Evolutionary conservation across 495 filamentous ascomycete species (phyloP), one percentile per base, ranked within the genome.

Genomic region (Penicillium daleae): DNA sequence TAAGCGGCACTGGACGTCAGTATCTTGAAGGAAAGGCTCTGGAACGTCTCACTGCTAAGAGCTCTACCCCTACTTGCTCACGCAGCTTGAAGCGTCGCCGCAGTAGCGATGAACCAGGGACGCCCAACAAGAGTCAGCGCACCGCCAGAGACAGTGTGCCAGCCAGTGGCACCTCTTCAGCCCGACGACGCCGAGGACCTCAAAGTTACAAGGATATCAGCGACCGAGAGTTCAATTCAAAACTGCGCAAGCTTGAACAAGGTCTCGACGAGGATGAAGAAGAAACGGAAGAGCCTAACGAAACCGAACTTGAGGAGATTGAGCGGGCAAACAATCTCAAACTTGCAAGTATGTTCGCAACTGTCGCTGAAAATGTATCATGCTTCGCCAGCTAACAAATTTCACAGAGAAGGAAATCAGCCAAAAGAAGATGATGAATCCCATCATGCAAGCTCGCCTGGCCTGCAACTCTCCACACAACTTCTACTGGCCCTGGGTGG

Each of bases 391-490:
- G 48, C 67, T 70, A 60, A 76, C 57, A 59, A 35, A 6, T n/a
- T 17, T 10, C 26, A 66, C 70, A 88, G 85, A 93, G 66, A 85
- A 87, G 59, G 92, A 97, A 73, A 91, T 97, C 31, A 76, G 85
- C n/a, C 84, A 84, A 29, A 99, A 98, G 80, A 97, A 97, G 72
- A 85, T 99, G 27, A 93, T 96, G 62, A 99, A 99, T 68, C 92
- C 93, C 0, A 74, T 98, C 27, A 89, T 97, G 84, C 95, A 99
- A 75, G 87, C 97, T 13, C 90, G 95, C 6, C 86, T 97, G 2
- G 90, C 89, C 48, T 98, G 96, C 77, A 96, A 99, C 74, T 89
- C 85, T 2, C 95, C 95, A 0, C 94, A 97, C 75, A 94, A 97
- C 67, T 98, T 99, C 78, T 97, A 93, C 78, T 95, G 92, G 79